Evolutionary conservation across 306 rosid genomes (phyloP), one percentile per base, ranked within the genome.

Genomic region (Cyclanthera cordifolia): DNA sequence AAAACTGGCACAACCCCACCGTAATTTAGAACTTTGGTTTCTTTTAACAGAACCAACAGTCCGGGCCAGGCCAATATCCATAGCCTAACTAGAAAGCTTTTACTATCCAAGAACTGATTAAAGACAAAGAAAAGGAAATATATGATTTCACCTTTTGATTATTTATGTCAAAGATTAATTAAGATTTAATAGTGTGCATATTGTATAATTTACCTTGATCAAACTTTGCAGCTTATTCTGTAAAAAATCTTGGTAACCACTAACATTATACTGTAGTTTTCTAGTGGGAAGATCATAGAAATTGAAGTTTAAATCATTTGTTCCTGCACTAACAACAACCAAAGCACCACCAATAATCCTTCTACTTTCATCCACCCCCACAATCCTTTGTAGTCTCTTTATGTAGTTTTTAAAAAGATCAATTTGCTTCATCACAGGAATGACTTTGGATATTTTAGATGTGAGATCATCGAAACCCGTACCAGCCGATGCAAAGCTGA

Each of bases 401-500:
- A 79, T 46, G 63, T 83, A 88, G 11, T 46, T 70, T 82, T 81
- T 79, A 70, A 88, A 88, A 48, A 57, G 19, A 32, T 80, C 75
- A 70, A 83, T 25, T 53, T 86, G 95, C 48, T 82, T 78, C 17
- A 80, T 67, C 74, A 83, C 43, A 4, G 89, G 37, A 1, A 86
- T 74, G 53, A 67, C 85, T 7, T 77, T 59, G 0, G 76, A 43
- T 53, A 32, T 16, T 19, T 20, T 8, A 0, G 88, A 14, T 0
- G 91, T 88, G 6, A 81, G 52, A 2, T 88, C 85, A 45, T 91
- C 96, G 1, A 53, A 55, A 1, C 91, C 85, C 0, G 90, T 79
- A 25, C 84, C 90, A 0, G 77, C 86, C 0, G 87, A 90, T 0
- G 86, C 95, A 20, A 91, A 91, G 75, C 82, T 43, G 25, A 91